Percentiles rank a stretch among this genome's conserved stretches.
Evolutionary conservation across 2,329 filamentous ascomycete species (phyloP).

Genomic region (Penicillium sp.): DNA sequence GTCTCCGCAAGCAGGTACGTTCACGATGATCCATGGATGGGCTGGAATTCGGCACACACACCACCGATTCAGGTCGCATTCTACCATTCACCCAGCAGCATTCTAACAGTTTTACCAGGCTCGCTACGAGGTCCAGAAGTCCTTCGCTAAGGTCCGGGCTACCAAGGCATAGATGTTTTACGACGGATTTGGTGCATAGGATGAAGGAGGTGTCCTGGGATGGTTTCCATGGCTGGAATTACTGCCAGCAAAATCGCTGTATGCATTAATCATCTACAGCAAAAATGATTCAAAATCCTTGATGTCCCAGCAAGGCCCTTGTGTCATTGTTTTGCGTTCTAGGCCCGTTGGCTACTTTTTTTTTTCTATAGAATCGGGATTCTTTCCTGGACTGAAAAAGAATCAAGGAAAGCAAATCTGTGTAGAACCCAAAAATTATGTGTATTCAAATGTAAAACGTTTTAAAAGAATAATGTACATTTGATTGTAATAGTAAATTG

Average conservation of each 20-base stretch:
- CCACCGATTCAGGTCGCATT: not conserved
- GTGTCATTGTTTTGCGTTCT: slow-evolving; percentile 22
- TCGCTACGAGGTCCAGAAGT: slow-evolving; percentile 97
- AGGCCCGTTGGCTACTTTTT: slow-evolving; percentile 15
- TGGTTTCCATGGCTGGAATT: slow-evolving; percentile 40
- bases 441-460: not conserved
- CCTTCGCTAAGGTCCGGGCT: slow-evolving; percentile 85
- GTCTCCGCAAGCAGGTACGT: slow-evolving; percentile 95
- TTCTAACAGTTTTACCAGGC: slow-evolving; percentile 46
- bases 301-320: slow-evolving; percentile 37
- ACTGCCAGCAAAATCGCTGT: slow-evolving; percentile 42
- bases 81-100: not conserved
- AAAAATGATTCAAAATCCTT: slow-evolving; percentile 45
- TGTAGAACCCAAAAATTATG: slow-evolving; percentile 10
- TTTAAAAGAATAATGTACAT: not conserved
- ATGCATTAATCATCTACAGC: slow-evolving; percentile 43
- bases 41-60: not conserved
- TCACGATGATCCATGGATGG: not conserved
- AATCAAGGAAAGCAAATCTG: slow-evolving; percentile 13
- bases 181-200: slow-evolving; percentile 43
- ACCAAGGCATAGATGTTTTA: slow-evolving; percentile 58
- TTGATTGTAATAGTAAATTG: not conserved
- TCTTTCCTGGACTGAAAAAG: slow-evolving; percentile 9
- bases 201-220: slow-evolving; percentile 43
- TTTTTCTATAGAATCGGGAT: slow-evolving; percentile 21